Base-by-base conservation (phyloP, 768 basidiomycete genomes). In the Termitomyces sp. region DNA sequence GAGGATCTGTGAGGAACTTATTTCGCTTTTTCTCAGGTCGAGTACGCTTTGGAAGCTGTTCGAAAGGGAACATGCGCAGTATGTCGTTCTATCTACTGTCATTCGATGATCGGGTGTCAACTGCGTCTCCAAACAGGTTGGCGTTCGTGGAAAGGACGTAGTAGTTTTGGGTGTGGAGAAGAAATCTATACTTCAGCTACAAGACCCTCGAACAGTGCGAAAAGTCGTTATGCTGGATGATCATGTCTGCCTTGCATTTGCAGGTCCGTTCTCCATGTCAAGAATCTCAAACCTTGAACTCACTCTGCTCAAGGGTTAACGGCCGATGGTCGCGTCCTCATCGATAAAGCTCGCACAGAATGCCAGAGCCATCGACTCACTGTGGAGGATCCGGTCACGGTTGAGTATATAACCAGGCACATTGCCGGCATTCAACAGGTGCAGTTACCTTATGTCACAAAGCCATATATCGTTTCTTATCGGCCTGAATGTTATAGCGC, bases 391-490 rank as follows among this genome's bases (percentile, higher is more conserved):
- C 97, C 97, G 12, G 97, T 97, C 48, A 94, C 91, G 16, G 90
- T 99, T 27, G 97, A 99, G 70, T 99, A 98, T 67, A 98, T 99
- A 65, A 97, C 97, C 27, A 85, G 96, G 68, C 90, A 97, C 73
- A 89, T 99, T 67, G 97, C 97, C 51, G 93, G 94, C n/a, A 93
- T 98, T 60, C 96, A 99, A 73, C 97, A 99, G 82, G 96, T 94
- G 52, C 33, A 79, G 48, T 11, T 48, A 11, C 46, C 27, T 52
- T 50, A 16, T 16, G 35, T 25, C 36, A 25, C 46, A 22, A 22
- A 22, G 15, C 36, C 48, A 25, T 15, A 2, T 52, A 35, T 32
- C 13, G n/a, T 33, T 27, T 33, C 29, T 27, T 13, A 33, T 11
- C 3, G 29, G 20, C n/a, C 5, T 18, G 3, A 12, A 35, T 43